Evolutionary conservation across 768 basidiomycete species (phyloP).

Genomic region (Lentinula raphanica): DNA sequence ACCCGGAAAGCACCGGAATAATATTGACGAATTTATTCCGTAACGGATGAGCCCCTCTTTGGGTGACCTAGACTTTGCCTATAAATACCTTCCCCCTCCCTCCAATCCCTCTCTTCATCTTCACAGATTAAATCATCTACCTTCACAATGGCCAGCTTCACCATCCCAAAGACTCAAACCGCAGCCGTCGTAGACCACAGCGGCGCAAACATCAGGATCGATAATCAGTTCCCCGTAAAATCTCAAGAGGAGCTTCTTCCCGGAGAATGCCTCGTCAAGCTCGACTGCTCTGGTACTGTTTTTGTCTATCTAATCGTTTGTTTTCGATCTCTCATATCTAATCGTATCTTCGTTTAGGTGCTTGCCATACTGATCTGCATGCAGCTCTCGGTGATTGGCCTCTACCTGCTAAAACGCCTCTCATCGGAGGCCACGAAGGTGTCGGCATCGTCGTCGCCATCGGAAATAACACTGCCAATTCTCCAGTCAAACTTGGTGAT

Average conservation of each 20-base stretch:
- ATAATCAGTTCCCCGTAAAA: conserved; percentile 49
- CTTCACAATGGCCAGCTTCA: conserved; percentile 3
- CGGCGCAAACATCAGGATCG: conserved; percentile 32
- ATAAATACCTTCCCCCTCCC: neutral
- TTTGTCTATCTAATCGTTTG: neutral
- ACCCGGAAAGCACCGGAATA: neutral
- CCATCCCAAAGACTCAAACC: conserved; percentile 36
- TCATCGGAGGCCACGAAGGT: conserved; percentile 84
- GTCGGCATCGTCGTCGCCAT: conserved; percentile 81
- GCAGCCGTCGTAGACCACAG: conserved; percentile 36
- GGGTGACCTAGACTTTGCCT: neutral
- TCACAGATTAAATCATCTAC: neutral
- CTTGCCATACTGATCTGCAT: conserved; percentile 81
- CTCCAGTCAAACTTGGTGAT: conserved; percentile 68
- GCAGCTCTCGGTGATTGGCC: conserved; percentile 81
- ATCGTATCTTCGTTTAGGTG: conserved; percentile 27
- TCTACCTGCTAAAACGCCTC: conserved; percentile 51
- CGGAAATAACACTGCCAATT: conserved; percentile 52
- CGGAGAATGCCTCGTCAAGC: conserved; percentile 72
- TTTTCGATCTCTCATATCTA: neutral
- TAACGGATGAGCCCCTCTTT: neutral
- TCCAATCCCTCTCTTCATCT: neutral
- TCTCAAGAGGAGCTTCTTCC: conserved; percentile 51
- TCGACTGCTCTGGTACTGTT: conserved; percentile 61
- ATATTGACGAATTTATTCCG: too few species aligned